Evolutionary conservation across 73 alveolate genomes (phyloP).

Genomic region (Effrenium voratum): DNA sequence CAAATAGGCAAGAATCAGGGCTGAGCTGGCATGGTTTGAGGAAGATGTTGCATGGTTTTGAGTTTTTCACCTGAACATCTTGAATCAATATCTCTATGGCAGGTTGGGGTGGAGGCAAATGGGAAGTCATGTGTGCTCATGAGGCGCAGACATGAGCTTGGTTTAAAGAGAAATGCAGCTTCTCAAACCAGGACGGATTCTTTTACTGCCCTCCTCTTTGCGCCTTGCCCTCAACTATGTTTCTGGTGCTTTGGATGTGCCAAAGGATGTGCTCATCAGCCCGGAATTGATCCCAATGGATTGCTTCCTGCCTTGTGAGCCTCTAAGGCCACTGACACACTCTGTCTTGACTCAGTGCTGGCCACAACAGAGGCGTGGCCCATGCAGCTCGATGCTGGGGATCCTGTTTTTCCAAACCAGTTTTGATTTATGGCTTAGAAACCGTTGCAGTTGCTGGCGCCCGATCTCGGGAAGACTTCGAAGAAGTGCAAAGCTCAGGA

Average conservation of each 20-base stretch:
- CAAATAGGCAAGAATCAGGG: conserved; percentile 78
- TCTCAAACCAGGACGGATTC: conserved; percentile 44
- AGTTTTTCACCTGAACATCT: not conserved
- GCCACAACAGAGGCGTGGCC: conserved; percentile 54
- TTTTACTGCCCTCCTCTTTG: conserved; percentile 82
- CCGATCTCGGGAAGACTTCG: conserved; percentile 55
- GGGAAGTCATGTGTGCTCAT: conserved; percentile 71
- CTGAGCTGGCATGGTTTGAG: not conserved
- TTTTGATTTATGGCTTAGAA: no score
- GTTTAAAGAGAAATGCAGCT: not conserved
- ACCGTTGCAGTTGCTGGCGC: conserved; percentile 47
- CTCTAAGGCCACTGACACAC: conserved; percentile 50
- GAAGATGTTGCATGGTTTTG: no score
- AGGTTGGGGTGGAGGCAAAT: conserved; percentile 93
- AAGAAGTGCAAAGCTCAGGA: conserved; percentile 29
- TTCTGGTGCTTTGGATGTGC: not conserved
- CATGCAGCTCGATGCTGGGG: not conserved
- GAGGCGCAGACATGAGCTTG: conserved; percentile 25
- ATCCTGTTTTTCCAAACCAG: not conserved
- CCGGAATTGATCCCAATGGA: not conserved
- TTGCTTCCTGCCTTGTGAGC: not conserved
- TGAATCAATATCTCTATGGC: not conserved
- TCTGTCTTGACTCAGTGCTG: conserved; percentile 62
- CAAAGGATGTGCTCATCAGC: not conserved
- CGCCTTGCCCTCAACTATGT: conserved; percentile 12